Conservation (phyloP, 2,329 filamentous ascomycete species). For the Aspergillus clavatus region DNA sequence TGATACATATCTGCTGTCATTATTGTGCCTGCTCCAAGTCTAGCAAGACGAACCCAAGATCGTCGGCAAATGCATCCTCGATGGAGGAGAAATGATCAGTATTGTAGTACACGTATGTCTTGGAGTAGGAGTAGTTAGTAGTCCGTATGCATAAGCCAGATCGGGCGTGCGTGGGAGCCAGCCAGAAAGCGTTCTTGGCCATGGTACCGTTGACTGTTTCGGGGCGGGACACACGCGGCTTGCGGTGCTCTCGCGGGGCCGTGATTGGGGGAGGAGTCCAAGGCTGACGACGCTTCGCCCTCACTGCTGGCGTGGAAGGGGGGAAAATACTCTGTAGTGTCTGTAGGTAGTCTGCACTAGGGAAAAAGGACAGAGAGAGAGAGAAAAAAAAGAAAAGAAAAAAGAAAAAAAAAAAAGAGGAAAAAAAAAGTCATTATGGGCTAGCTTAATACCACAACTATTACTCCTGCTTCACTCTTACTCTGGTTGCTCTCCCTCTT, state of each 20-base stretch:
- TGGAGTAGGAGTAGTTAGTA: too few species aligned
- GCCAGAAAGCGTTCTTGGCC: slow-evolving; percentile 25
- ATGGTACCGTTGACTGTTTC: slow-evolving; percentile 25
- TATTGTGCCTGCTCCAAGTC: too few species aligned
- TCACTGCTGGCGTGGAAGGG: slow-evolving; percentile 8
- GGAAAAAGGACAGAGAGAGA: slow-evolving; percentile 2
- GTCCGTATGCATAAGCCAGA: background rate
- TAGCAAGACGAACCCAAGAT: too few species aligned
- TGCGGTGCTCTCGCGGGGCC: slow-evolving; percentile 24
- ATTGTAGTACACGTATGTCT: background rate
- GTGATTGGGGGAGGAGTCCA: slow-evolving; percentile 31
- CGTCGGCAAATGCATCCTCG: too few species aligned
- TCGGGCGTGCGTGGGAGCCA: background rate
- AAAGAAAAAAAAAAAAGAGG: background rate
- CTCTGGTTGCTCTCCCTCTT: too few species aligned
- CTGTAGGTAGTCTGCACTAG: too few species aligned
- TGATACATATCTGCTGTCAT: too few species aligned
- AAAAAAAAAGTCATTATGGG: background rate
- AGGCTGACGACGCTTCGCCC: slow-evolving; percentile 36
- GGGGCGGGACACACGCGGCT: slow-evolving; percentile 34
- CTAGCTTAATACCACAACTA: background rate
- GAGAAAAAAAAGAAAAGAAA: background rate
- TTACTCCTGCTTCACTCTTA: too few species aligned
- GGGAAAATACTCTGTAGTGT: background rate
- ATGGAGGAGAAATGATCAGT: background rate